A percentile compares a stretch with the other conserved stretches of the same genome.
Evolutionary conservation across 768 basidiomycete species (phyloP).

Genomic region (Mycena galericulata): DNA sequence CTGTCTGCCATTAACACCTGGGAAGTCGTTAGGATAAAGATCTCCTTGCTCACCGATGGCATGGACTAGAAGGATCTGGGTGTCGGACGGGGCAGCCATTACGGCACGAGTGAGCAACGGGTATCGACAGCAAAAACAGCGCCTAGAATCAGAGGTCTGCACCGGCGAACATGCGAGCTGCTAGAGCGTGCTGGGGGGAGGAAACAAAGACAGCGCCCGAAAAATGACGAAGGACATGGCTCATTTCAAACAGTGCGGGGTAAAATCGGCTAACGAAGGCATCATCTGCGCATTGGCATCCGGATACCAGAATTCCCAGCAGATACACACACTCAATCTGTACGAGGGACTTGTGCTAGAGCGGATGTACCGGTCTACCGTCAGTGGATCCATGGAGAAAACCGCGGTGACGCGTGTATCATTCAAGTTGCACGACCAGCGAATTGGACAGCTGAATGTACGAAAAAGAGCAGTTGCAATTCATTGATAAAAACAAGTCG

Average conservation of each 20-base stretch:
- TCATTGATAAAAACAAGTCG: too few relatives aligned
- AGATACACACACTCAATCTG: too few relatives aligned
- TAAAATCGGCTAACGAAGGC: neutral
- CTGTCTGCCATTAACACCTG: neutral
- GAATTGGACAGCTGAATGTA: too few relatives aligned
- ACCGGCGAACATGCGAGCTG: neutral
- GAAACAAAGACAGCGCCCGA: neutral
- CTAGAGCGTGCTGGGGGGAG: neutral
- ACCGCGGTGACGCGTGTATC: too few relatives aligned
- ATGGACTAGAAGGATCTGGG: constrained; percentile 7
- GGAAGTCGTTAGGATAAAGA: neutral
- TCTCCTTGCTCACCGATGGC: constrained; percentile 12
- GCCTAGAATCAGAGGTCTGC: neutral
- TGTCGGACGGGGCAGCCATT: neutral
- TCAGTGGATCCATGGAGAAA: too few relatives aligned
- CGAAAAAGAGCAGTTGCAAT: too few relatives aligned
- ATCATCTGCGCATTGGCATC: neutral
- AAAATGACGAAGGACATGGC: neutral
- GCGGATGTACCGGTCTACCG: too few relatives aligned
- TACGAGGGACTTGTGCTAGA: too few relatives aligned
- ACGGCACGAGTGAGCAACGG: neutral
- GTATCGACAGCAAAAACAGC: neutral
- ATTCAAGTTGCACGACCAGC: too few relatives aligned
- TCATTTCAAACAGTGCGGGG: neutral
- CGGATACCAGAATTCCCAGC: too few relatives aligned